A percentile compares a stretch with the other conserved stretches of the same genome.
Evolutionary conservation across 768 basidiomycete species (phyloP).

Genomic region (Hysterangium stoloniferum): DNA sequence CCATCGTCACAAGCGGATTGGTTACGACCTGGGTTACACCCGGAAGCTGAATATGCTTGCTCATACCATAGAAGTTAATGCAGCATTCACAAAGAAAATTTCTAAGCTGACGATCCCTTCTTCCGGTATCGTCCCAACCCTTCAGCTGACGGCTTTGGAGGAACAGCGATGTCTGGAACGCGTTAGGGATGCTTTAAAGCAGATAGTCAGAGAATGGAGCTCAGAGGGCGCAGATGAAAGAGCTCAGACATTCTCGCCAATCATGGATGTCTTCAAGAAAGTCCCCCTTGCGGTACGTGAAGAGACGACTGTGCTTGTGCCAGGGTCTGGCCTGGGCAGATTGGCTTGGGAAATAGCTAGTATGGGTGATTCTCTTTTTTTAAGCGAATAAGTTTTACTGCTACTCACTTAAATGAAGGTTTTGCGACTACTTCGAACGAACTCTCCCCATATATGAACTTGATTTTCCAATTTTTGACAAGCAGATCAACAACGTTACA

Average conservation of each 20-base stretch:
- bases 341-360: constrained; percentile 63
- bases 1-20: constrained; percentile 27
- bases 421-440: constrained; percentile 56
- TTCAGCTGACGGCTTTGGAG: constrained; percentile 15
- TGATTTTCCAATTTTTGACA: constrained; percentile 51
- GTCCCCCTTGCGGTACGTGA: constrained; percentile 22
- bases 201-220: constrained; percentile 68
- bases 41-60: constrained; percentile 41
- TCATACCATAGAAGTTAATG: constrained; percentile 22
- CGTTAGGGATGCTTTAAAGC: constrained; percentile 54
- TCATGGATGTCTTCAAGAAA: constrained; percentile 38
- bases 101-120: constrained; percentile 12
- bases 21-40: constrained; percentile 45
- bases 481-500: constrained; percentile 36
- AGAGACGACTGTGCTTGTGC: constrained; percentile 44
- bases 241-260: constrained; percentile 46
- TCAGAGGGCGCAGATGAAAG: constrained; percentile 47
- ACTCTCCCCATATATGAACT: constrained; percentile 57
- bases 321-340: constrained; percentile 56
- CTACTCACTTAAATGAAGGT: constrained; percentile 19
- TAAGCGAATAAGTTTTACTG: background rate
- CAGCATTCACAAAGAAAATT: constrained; percentile 32
- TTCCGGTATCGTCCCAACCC: background rate
- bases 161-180: constrained; percentile 46
- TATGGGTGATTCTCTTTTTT: constrained; percentile 34